Base-by-base conservation (phyloP, 257 asterid genomes). In the Verbascum thapsus region DNA sequence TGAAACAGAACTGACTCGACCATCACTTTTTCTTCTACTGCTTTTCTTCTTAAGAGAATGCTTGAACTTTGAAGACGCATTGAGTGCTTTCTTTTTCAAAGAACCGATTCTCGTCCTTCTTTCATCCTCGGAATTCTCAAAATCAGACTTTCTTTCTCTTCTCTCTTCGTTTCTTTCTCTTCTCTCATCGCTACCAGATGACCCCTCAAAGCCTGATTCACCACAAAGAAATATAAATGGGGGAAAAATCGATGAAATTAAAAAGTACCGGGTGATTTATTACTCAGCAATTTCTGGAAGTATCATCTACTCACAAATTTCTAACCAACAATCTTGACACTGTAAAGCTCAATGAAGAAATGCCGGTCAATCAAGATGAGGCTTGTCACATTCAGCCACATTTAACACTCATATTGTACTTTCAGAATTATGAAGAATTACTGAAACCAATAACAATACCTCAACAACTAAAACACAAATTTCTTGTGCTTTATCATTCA, bases 51-150 rank as follows among this genome's bases (percentile, higher is more conserved):
- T 88, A 54, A 88, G 91, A 69, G 96, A 76, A 64, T 86, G 96
- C 78, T 83, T 88, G 74, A 88, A 81, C 74, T 88, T 88, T 4
- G 96, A 74, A 20, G 96, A 88, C 38, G 96, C 96, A 75, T 88
- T 71, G 38, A 88, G 63, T 57, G 96, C 96, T 78, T 85, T 88
- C 95, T 88, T 88, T 72, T 88, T 88, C 76, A 88, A 66, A 15
- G 85, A 9, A 72, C 95, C 84, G 58, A 88, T 88, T 71, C 82
- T 83, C 13, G 95, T 76, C 83, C 79, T 85, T 47, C 95, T 83
- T 64, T 88, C 96, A 64, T 88, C 96, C 83, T 88, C 96, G 1
- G 96, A 88, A 66, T 81, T 83, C 76, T 88, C 96, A 69, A 85
- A 85, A 76, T 88, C 96, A 54, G 95, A 88, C 71, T 76, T 88